Evolutionary conservation across 2,329 filamentous ascomycete species (phyloP), one percentile per base, ranked within the genome.

Genomic region (Xylaria sp.): DNA sequence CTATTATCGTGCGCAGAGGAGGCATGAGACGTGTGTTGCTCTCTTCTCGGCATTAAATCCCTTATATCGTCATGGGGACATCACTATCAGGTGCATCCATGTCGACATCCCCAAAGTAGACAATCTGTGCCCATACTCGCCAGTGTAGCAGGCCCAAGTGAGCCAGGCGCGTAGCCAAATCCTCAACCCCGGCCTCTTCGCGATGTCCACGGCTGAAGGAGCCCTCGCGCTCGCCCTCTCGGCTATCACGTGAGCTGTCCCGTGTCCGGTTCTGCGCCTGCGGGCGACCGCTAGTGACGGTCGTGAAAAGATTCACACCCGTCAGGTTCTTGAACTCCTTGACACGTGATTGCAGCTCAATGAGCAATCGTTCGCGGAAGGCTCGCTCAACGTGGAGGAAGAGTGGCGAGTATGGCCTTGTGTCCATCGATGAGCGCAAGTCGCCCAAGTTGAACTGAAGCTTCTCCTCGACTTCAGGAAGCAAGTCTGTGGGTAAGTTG

Each of bases 131-230:
- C 91, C 92, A 97, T 2, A 96, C 88, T 53, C 90, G 83, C 92
- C 92, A 97, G 74, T 97, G 92, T 23, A 97, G 76, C 4, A 94
- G 81, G 11, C 90, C 86, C 50, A 97, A 84, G 70, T 97, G 93
- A 4, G 91, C 88, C 54, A 96, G 80, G 51, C 90, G 85, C 50
- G 86, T 88, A 0, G 90, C 85, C 72, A 96, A 84, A 60, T 91
- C 87, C 49, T 81, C 79, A 44, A 89, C 69, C 39, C 80, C 79
- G 49, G 76, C 78, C 53, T 84, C 81, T 54, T 83, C 81, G 49
- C 80, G 77, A 7, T 74, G 72, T 57, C 80, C 78, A 8, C 75
- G 76, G 60, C 68, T 67, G 3, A 68, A 67, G 18, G 68, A 67
- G 18, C 67, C 69, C 59, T 77, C 74, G 35, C 58, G 60, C 18